These are phyloP conservation scores for Suillus fuscotomentosus DNA, from an alignment of 768 basidiomycete genomes.

Conservation along the genomic window DNA sequence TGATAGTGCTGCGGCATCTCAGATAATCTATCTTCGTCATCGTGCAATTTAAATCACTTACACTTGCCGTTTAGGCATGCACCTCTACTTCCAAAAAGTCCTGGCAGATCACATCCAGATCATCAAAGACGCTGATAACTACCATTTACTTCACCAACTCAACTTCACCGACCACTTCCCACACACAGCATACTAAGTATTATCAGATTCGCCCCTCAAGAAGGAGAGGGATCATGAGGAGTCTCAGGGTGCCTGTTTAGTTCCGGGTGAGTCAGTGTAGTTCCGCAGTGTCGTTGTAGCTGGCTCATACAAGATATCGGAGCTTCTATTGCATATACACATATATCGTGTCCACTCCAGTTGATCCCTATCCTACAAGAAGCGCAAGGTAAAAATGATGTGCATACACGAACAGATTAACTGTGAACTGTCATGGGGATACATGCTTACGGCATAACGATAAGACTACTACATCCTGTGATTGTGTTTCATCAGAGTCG, in stretches of 20 bases:
- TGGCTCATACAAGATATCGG: background rate
- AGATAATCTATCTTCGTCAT: background rate
- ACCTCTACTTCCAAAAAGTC: background rate
- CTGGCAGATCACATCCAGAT: background rate
- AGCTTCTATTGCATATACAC: background rate
- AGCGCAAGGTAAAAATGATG: background rate
- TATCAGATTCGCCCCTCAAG: background rate
- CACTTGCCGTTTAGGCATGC: background rate
- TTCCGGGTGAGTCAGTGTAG: background rate
- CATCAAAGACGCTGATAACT: background rate
- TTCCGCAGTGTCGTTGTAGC: background rate
- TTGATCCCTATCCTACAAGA: background rate
- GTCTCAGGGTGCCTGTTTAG: background rate
- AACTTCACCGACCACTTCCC: background rate
- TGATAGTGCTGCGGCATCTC: background rate
- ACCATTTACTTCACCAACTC: background rate
- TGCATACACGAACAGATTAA: background rate
- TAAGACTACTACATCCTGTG: too few relatives aligned
- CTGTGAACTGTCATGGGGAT: background rate
- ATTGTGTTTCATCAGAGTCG: background rate
- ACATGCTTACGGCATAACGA: background rate
- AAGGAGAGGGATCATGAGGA: background rate
- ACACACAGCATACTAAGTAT: background rate
- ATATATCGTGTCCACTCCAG: background rate
- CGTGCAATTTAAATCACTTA: background rate